Percentiles rank a stretch among this genome's conserved stretches.
Evolutionary conservation across 148 eudicot species (phyloP).

Genomic region (Pharnaceum exiguum): DNA sequence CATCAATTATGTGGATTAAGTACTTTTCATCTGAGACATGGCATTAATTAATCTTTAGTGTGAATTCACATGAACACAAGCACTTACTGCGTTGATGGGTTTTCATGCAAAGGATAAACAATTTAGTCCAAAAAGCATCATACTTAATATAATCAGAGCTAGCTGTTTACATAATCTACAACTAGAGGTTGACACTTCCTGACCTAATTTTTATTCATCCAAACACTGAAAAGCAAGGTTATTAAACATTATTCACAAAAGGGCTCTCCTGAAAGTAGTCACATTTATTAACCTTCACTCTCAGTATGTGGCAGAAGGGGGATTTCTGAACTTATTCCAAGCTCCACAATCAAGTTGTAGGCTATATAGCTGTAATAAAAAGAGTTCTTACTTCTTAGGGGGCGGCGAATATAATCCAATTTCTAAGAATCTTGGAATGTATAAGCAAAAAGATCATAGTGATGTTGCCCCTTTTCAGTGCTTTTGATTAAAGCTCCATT

Average conservation of each 20-base stretch:
- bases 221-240: neutral
- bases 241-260: slow-evolving; percentile 10
- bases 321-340: slow-evolving; percentile 20
- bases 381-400: slow-evolving; percentile 14
- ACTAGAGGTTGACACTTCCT: neutral
- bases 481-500: slow-evolving; percentile 24
- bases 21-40: too few species aligned
- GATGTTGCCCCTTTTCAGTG: slow-evolving; percentile 29
- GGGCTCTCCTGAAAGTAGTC: neutral
- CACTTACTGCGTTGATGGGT: too few species aligned
- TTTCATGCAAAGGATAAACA: too few species aligned
- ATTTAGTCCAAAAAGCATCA: too few species aligned
- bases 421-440: slow-evolving; percentile 21
- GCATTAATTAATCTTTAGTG: too few species aligned
- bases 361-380: slow-evolving; percentile 15
- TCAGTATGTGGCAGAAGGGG: slow-evolving; percentile 10
- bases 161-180: slow-evolving; percentile 7
- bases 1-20: too few species aligned
- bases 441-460: slow-evolving; percentile 17
- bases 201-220: neutral
- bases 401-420: slow-evolving; percentile 25
- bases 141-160: neutral
- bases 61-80: too few species aligned
- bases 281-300: neutral
- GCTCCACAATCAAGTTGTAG: slow-evolving; percentile 31